Percentiles rank a stretch among this genome's conserved stretches.
Evolutionary conservation across 2,329 filamentous ascomycete species (phyloP).

Genomic region (Fusarium secorum): DNA sequence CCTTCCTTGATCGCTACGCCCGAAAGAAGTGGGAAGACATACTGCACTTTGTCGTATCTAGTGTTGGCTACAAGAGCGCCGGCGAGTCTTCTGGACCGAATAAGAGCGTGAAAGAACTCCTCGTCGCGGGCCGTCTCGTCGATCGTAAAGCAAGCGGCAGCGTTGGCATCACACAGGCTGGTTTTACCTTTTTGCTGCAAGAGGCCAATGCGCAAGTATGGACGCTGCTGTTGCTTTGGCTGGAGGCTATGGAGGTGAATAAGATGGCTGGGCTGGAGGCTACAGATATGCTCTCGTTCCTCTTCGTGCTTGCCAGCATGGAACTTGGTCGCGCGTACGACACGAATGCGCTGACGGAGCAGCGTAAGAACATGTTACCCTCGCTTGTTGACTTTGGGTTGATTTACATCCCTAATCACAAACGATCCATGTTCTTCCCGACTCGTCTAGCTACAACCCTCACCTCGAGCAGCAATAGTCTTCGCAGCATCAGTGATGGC

Average conservation of each 20-base stretch:
- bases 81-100: conserved; percentile 65
- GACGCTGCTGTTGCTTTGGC: conserved; percentile 92
- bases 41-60: conserved; percentile 91
- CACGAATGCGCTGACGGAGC: conserved; percentile 80
- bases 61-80: conserved; percentile 64
- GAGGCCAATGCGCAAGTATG: conserved; percentile 97
- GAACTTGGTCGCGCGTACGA: conserved; percentile 93
- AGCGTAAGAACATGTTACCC: conserved; percentile 87
- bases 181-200: conserved; percentile 93
- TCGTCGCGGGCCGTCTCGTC: conserved; percentile 83
- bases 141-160: conserved; percentile 69
- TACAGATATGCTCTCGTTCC: conserved; percentile 93
- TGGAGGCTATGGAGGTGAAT: conserved; percentile 76
- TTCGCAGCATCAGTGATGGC: conserved; percentile 74
- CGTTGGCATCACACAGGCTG: conserved; percentile 86
- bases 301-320: conserved; percentile 93
- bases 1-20: conserved; percentile 85
- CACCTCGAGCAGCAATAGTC: conserved; percentile 76
- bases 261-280: conserved; percentile 75
- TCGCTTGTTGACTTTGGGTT: conserved; percentile 93
- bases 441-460: conserved; percentile 94
- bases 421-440: conserved; percentile 77
- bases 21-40: conserved; percentile 94
- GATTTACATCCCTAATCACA: conserved; percentile 73
- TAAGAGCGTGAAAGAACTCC: conserved; percentile 82